Percentiles rank a stretch among this genome's conserved stretches.
phyloP scores from a whole-genome alignment of 495 filamentous ascomycete species.

The Letharia lupina region DNA sequence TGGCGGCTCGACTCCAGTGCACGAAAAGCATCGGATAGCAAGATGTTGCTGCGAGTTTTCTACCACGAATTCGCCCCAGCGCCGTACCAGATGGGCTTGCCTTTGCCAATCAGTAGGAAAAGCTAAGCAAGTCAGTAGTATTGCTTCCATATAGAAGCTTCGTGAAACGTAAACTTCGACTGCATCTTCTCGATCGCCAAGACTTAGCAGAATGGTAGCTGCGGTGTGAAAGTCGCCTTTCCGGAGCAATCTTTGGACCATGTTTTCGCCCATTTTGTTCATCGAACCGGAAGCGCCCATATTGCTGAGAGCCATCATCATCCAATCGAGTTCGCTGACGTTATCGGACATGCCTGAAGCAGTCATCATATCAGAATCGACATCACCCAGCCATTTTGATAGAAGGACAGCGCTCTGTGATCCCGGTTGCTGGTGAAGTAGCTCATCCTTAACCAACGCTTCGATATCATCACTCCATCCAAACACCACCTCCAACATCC shows the following conservation, averaged over 20 bases:
- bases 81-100: constrained; percentile 74
- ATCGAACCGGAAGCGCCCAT: constrained; percentile 73
- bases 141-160: constrained; percentile 82
- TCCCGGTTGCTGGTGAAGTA: constrained; percentile 60
- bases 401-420: constrained; percentile 72
- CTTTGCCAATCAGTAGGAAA: constrained; percentile 80
- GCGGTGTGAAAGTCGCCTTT: constrained; percentile 87
- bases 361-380: constrained; percentile 73
- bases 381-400: constrained; percentile 86
- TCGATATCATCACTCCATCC: constrained; percentile 87
- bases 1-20: constrained; percentile 64
- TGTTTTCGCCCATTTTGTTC: constrained; percentile 83
- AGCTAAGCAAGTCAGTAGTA: constrained; percentile 67
- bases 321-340: constrained; percentile 89
- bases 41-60: constrained; percentile 79
- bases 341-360: constrained; percentile 63
- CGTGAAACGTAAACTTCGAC: constrained; percentile 95
- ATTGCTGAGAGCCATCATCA: constrained; percentile 85
- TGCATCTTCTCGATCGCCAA: constrained; percentile 89
- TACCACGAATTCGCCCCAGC: constrained; percentile 92
- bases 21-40: constrained; percentile 86
- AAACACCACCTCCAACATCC: constrained; percentile 93
- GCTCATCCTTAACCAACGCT: constrained; percentile 75
- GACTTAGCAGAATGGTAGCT: constrained; percentile 79
- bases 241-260: constrained; percentile 83